Base-by-base conservation (phyloP, 371 early-diverging fungal genomes). In the Saksenaea oblongispora region DNA sequence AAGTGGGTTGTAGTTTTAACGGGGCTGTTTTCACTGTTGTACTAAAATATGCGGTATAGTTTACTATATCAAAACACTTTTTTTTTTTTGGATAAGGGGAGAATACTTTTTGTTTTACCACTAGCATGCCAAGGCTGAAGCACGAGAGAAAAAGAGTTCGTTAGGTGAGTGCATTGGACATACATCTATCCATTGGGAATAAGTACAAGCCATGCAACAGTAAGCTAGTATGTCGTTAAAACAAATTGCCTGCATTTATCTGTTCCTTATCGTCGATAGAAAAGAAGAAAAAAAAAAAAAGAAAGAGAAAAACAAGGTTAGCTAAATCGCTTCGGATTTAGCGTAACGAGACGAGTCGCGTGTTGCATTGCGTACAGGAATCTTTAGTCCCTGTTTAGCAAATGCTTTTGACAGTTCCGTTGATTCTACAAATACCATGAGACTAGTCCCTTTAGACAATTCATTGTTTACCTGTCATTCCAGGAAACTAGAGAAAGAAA, bases 371-470 rank as follows among this genome's bases (percentile, higher is more conserved):
- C 88, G 84, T 55, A 90, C 86, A 22, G 87, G 83, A 54, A 88
- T 88, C 61, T 87, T 84, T 41, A 88, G 76, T 3, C 89, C 88
- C 68, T 89, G 88, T 55, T 72, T 75, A 7, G 88, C 86, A 70
- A 91, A 89, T 58, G 82, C 78, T 72, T 82, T 86, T 7, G 89
- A 88, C 0, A 91, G 74, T 13, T 76, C 75, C 0, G 89, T 88
- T 0, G 89, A 89, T 59, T 78, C 84, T 89, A 66, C 57, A 35
- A 24, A 22, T 11, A 34, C 27, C 39, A 41, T 44, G 11, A 31
- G 11, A 15, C 11, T 28, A 15, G 13, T 37, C 13, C 64, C n/a
- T 3, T n/a, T 4, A 17, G 4, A 4, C n/a, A n/a, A 27, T 31
- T 14, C 61, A 47, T 1, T 8, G 28, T 56, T 42, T 75, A 85